Evolutionary conservation across 2,329 filamentous ascomycete species (phyloP), one percentile per base, ranked within the genome.

Genomic region (Ophidiomyces ophidiicola): DNA sequence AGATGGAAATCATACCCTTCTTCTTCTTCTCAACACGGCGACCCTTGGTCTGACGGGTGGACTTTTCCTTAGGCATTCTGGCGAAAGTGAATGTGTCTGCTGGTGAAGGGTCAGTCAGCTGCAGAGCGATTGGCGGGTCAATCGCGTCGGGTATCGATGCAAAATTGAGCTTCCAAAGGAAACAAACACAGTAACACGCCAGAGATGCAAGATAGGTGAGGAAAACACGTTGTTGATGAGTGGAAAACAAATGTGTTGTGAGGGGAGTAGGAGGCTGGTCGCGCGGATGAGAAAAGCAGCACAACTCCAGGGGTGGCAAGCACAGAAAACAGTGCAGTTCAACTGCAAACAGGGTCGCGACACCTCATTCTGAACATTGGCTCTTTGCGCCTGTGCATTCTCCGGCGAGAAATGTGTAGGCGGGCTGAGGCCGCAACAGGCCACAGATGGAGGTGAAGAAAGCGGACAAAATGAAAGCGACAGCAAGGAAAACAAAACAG

Each of bases 1-100:
- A 20, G 29, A 32, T n/a, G 29, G 31, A 39, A 11, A 18, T 59
- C 68, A 45, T 60, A 79, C 77, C 78, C 73, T 81, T 82, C 76
- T 81, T 81, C 69, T 76, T 78, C 68, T 78, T 78, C 58, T 71
- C 71, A 46, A 63, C 63, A 46, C 70, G 69, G 57, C 69, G 62
- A 58, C 61, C 58, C 67, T 75, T 77, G 58, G 68, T 62, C 64
- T 76, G 76, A 60, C 75, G 71, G 57, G 72, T 71, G 51, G 54
- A 70, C 64, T 74, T 74, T 52, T 77, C 76, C 69, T 81, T 81
- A 57, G 78, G 77, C 78, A 82, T 82, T 48, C 48, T 76, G 33
- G 15, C 18, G 20, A 21, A 26, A 19, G 28, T 32, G 33, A 12
- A n/a, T n/a, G n/a, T 29, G 8, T 21, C 26, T 36, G 25, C 17